Base-by-base conservation (phyloP, 257 asterid species). In the Echium plantagineum region DNA sequence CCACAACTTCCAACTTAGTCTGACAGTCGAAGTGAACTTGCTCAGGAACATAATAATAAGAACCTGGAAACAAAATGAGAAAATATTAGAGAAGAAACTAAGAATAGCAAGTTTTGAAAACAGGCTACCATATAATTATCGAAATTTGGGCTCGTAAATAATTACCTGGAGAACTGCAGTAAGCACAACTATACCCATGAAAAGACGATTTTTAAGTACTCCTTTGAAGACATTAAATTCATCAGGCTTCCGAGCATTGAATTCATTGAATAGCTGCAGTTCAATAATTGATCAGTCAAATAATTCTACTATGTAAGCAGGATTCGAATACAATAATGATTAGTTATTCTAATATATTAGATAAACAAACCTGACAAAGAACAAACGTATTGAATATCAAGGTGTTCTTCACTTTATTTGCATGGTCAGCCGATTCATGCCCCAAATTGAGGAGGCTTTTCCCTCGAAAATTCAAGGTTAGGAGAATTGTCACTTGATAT, bases 191-290 rank as follows among this genome's bases (percentile, higher is more conserved):
- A 77, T 78, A 19, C 71, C 71, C 9, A 78, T 3, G 57, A 78
- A 78, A 35, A 74, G 21, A 64, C 47, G 74, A 71, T 69, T 78
- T 70, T 61, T 74, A 49, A 56, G 72, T 60, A 77, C 28, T 9
- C 80, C 77, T 30, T 69, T 57, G 42, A 77, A 72, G 18, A 67
- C 73, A 13, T 67, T 72, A 10, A 85, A 68, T 78, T 91, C 85
- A 60, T 91, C 96, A 1, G 98, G 96, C 67, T 91, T 87, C 55
- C 98, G 85, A 68, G 96, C 94, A 75, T 91, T 91, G 46, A 91
- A 84, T 68, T 82, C 95, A 68, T 91, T 91, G 69, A 91, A 91
- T n/a, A 85, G 58, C 98, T 91, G 77, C 22, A 55, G 56, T 58
- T 21, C 21, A 20, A 22, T 9, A 5, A 1, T 31, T 51, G 55